phyloP scores from a whole-genome alignment of 352 stramenopile genomes.

The Plasmopara halstedii region DNA sequence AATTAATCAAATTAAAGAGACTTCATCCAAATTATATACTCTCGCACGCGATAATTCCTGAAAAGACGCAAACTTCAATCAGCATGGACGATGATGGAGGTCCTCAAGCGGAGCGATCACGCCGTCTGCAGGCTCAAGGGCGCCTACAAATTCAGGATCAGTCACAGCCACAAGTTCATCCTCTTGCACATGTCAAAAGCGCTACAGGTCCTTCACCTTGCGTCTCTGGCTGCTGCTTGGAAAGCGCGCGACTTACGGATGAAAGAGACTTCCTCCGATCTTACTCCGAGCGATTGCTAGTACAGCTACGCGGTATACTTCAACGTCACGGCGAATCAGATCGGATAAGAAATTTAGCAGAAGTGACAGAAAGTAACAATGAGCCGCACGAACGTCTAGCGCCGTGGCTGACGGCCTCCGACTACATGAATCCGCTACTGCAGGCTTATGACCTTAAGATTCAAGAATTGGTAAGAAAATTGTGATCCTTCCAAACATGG shows the following conservation, averaged over 20 bases:
- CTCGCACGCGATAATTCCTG: conserved; percentile 3
- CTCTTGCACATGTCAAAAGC: background rate
- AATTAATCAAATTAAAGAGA: background rate
- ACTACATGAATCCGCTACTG: conserved; percentile 67
- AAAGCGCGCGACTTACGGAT: conserved; percentile 38
- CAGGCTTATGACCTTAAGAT: conserved; percentile 77
- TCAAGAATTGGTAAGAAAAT: conserved; percentile 40
- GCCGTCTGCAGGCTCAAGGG: conserved; percentile 25
- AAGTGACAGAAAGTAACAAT: conserved; percentile 18
- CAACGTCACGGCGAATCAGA: conserved; percentile 69
- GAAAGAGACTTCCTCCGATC: conserved; percentile 59
- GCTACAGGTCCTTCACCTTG: background rate
- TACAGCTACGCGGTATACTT: conserved; percentile 47
- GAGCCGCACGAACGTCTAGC: conserved; percentile 14
- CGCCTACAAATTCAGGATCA: conserved; percentile 23
- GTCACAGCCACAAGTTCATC: background rate
- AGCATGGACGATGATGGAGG: conserved; percentile 12
- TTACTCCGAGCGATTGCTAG: conserved; percentile 60
- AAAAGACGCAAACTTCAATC: conserved; percentile 17
- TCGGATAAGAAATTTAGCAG: conserved; percentile 47
- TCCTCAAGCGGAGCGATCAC: conserved; percentile 27
- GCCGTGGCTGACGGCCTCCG: conserved; percentile 61
- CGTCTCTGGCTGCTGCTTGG: conserved; percentile 24
- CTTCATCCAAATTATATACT: background rate
- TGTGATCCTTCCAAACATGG: background rate